Evolutionary conservation across 371 early-diverging fungal genomes (phyloP), one percentile per base, ranked within the genome.

Genomic region (Choanephora cucurbitarum): DNA sequence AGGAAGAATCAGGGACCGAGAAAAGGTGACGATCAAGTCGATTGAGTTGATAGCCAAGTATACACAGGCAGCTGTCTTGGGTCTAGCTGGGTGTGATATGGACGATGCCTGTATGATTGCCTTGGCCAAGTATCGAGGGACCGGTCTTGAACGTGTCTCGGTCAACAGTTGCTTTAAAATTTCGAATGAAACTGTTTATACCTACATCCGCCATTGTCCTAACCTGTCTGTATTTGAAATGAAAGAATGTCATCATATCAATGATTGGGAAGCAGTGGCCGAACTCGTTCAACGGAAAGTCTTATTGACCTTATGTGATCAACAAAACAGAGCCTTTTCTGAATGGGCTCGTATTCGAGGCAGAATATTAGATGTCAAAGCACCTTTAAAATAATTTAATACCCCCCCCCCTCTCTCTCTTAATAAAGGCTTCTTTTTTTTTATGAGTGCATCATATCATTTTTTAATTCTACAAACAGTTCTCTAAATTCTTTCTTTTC

Each of bases 61-160:
- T 31, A 82, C 81, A 0, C 62, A 72, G 13, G 73, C 76, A 2
- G 63, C 75, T 14, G 82, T 82, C 0, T 45, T 84, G 31, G 84
- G 84, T 10, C 56, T 84, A 17, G 84, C 82, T 6, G 84, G 84
- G 0, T 84, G 82, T 61, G 81, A 80, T 49, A 70, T 84, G 43
- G 70, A 72, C 3, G 84, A 84, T 51, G 76, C 67, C 14, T 77
- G 80, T 37, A 72, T 84, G 61, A 52, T 73, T 18, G 37, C 71
- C 8, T 50, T 84, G 34, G 82, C 82, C 24, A 66, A 67, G 19
- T 49, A 75, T 22, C 61, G 81, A 1, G 52, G 60, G 10, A 45
- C 60, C 5, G 68, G 70, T 0, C 70, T 84, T 9, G 81, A 82
- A 48, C 72, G 81, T 42, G 74, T 84, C 24, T 84, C 82, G 1